Conservation (phyloP, 495 filamentous ascomycete genomes). For the Daldinia grandis region DNA sequence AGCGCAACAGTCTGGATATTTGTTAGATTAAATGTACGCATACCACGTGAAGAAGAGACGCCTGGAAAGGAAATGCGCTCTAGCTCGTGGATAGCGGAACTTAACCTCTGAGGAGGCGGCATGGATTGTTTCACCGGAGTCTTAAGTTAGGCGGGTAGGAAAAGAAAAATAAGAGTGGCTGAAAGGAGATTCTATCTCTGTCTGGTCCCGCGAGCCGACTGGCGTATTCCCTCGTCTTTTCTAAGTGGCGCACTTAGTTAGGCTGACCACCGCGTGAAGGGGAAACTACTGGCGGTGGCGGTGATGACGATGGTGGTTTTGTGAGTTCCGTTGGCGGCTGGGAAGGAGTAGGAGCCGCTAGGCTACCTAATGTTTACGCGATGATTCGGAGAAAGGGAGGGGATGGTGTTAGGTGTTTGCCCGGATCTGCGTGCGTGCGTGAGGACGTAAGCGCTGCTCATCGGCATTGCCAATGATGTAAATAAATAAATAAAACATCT, state of each 20-base stretch:
- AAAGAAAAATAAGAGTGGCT: slow-evolving; percentile 7
- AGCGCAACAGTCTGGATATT: neutral
- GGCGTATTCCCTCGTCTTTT: neutral
- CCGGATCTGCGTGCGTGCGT: neutral
- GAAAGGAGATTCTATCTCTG: neutral
- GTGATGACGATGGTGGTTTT: neutral
- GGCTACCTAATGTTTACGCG: neutral
- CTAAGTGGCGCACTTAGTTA: neutral
- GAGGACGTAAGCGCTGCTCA: neutral
- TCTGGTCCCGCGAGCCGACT: neutral
- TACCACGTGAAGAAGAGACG: neutral
- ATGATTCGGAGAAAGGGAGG: neutral
- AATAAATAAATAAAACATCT: too few species aligned
- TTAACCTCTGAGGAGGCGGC: neutral
- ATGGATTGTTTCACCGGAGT: neutral
- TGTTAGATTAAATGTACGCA: neutral
- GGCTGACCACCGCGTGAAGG: neutral
- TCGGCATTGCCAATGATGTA: neutral
- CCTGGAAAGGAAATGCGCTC: neutral
- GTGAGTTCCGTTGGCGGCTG: neutral
- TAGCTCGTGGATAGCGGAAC: neutral
- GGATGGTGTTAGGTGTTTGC: neutral
- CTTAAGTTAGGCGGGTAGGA: neutral
- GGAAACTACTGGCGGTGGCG: neutral
- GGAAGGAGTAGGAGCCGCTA: neutral